Evolutionary conservation across 352 stramenopile genomes (phyloP), one percentile per base, ranked within the genome.

Genomic region (Phytophthora europaea): DNA sequence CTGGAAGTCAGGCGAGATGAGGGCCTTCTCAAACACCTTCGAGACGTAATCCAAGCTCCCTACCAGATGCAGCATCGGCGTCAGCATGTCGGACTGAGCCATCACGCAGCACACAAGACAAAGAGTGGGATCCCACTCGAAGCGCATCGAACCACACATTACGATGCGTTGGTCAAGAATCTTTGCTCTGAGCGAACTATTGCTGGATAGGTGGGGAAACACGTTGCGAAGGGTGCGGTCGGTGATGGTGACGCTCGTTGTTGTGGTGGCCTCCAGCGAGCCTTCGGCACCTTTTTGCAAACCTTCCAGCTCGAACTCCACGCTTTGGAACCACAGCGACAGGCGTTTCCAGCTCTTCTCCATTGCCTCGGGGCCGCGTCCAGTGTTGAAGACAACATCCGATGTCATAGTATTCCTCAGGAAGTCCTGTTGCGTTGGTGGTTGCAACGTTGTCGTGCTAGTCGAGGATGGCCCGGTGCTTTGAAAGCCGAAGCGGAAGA

Each of bases 401-500:
- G 18, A 10, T 20, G 45, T 52, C 45, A 52, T 52, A 6, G 16
- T 26, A 5, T 20, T 15, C 5, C 45, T 20, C 45, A 52, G 45
- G 20, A 52, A 52, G 45, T 52, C 38, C 38, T 45, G 38, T 16
- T 45, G 38, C 38, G 18, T 45, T 16, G 3, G 18, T n/a, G 13
- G 38, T 13, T 45, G 38, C 38, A 16, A n/a, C 15, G 13, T n/a
- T 31, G 28, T 31, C 28, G 28, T 4, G 28, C 28, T 31, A 18
- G 38, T 45, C 38, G 38, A 45, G 16, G 38, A 45, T 16, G 38
- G 0, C 15, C 13, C 13, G 6, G 38, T n/a, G 38, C 13, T 16
- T 45, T 52, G 45, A 18, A 65, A 28, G 20, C 67, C 67, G 20
- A 43, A 48, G 18, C 59, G 58, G 15, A 73, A 73, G 20, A 73